A percentile compares a stretch with the other conserved stretches of the same genome.
Conservation (phyloP, 1,139 yeast genomes). For the Diutina pseudorugosa region DNA sequence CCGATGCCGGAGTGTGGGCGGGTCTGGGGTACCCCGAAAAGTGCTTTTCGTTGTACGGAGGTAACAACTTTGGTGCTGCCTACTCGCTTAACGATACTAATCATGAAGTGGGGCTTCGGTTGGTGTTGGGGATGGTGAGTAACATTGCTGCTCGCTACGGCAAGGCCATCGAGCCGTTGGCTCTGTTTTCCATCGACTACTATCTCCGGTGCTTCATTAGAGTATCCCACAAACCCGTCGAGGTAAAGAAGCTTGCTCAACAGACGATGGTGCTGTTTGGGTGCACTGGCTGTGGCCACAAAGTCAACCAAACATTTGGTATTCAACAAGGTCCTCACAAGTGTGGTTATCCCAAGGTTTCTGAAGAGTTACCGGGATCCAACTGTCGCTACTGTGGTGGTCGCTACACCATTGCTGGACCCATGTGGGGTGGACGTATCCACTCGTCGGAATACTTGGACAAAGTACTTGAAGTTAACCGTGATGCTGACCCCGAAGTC, state of each 20-base stretch:
- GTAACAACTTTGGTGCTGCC: constrained; percentile 56
- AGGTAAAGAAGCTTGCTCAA: constrained; percentile 64
- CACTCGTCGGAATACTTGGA: constrained; percentile 61
- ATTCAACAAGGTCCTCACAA: not conserved
- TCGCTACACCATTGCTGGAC: constrained; percentile 76
- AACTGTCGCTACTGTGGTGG: constrained; percentile 62
- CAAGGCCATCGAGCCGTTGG: constrained; percentile 73
- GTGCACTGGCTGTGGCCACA: constrained; percentile 82
- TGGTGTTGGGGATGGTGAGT: constrained; percentile 67
- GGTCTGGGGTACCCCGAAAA: constrained; percentile 96
- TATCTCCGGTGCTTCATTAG: constrained; percentile 78
- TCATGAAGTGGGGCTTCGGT: constrained; percentile 85
- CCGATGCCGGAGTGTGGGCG: constrained; percentile 91
- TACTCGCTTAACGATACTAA: constrained; percentile 68
- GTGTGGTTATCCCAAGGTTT: not conserved
- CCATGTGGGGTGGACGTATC: constrained; percentile 84
- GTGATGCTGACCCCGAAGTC: constrained; percentile 24
- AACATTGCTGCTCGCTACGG: constrained; percentile 84
- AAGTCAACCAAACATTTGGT: constrained; percentile 65
- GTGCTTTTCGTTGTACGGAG: constrained; percentile 89
- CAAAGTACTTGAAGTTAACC: constrained; percentile 45
- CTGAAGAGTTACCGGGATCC: constrained; percentile 9
- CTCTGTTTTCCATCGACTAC: constrained; percentile 80
- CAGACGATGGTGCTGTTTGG: constrained; percentile 70
- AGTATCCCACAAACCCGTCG: constrained; percentile 64